Evolutionary conservation across 106 monocot genomes (phyloP).

Genomic region (Apostasia ramifera): DNA sequence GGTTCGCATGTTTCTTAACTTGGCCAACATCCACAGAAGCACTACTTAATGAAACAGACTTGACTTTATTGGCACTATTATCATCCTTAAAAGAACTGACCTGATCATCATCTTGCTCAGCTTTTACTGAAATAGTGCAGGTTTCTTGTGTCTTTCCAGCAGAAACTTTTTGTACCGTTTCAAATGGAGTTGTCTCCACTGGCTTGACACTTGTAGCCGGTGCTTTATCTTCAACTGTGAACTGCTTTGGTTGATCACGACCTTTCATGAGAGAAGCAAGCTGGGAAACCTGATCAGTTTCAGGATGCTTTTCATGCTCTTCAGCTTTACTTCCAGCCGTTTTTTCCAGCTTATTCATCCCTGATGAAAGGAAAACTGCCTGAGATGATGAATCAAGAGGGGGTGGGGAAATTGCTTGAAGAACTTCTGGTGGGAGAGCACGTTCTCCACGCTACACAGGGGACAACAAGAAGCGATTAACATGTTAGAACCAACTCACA

Average conservation of each 20-base stretch:
- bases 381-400: constrained; percentile 60
- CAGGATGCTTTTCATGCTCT: constrained; percentile 36
- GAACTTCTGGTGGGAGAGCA: constrained; percentile 74
- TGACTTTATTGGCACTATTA: constrained; percentile 40
- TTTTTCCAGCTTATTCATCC: constrained; percentile 26
- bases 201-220: constrained; percentile 8
- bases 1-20: constrained; percentile 28
- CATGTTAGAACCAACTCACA: background rate
- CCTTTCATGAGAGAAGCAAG: constrained; percentile 16
- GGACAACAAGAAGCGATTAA: constrained; percentile 1
- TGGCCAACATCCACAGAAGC: constrained; percentile 34
- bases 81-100: constrained; percentile 37
- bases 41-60: constrained; percentile 22
- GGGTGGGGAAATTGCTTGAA: constrained; percentile 66
- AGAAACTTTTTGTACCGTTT: constrained; percentile 21
- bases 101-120: constrained; percentile 64
- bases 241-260: constrained; percentile 40
- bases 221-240: constrained; percentile 40
- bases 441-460: constrained; percentile 73
- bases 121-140: constrained; percentile 35
- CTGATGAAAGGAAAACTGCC: constrained; percentile 15
- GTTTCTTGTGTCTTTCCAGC: constrained; percentile 33
- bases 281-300: constrained; percentile 25
- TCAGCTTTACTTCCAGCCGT: constrained; percentile 19
- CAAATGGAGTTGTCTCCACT: constrained; percentile 20